A percentile compares a stretch with the other conserved stretches of the same genome.
These are phyloP conservation scores for Rhizopogon vulgaris DNA, from an alignment of 768 basidiomycete species.

Conservation along the genomic window DNA sequence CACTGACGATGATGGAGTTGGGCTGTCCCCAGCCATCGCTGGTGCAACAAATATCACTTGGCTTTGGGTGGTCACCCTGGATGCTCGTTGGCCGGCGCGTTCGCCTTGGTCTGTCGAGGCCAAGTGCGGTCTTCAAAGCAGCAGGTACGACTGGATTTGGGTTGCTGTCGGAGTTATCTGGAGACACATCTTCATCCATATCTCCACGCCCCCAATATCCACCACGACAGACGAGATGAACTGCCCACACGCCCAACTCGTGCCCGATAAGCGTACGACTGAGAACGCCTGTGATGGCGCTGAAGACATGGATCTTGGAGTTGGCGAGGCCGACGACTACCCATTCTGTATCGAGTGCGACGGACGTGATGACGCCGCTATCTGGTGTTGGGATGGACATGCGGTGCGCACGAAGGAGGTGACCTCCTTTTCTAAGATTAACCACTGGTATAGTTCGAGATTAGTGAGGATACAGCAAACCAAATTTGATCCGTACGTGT, in stretches of 20 bases:
- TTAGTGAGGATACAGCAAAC: background rate
- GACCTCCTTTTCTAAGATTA: slow-evolving; percentile 77
- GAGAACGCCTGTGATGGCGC: slow-evolving; percentile 69
- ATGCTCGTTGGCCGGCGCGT: slow-evolving; percentile 4
- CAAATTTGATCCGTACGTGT: slow-evolving; percentile 44
- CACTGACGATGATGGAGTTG: slow-evolving; percentile 77
- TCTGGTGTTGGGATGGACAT: slow-evolving; percentile 36
- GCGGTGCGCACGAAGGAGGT: slow-evolving; percentile 60
- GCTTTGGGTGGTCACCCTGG: slow-evolving; percentile 23
- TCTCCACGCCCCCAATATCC: slow-evolving; percentile 32
- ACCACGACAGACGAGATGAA: slow-evolving; percentile 71
- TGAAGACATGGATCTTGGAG: slow-evolving; percentile 80
- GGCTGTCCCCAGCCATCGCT: slow-evolving; percentile 89
- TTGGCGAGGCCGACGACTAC: slow-evolving; percentile 89
- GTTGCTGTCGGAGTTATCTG: slow-evolving; percentile 5
- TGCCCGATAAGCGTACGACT: slow-evolving; percentile 79
- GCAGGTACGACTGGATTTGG: slow-evolving; percentile 11
- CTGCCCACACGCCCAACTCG: slow-evolving; percentile 87
- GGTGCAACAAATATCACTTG: slow-evolving; percentile 53
- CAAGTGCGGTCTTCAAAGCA: slow-evolving; percentile 44
- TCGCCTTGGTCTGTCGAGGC: slow-evolving; percentile 29
- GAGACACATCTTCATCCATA: background rate
- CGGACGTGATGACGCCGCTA: slow-evolving; percentile 75
- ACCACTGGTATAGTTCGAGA: slow-evolving; percentile 42
- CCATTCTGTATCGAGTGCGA: slow-evolving; percentile 78